phyloP scores from a whole-genome alignment of 164 flowering plant genomes.

The Euptelea pleiosperma region DNA sequence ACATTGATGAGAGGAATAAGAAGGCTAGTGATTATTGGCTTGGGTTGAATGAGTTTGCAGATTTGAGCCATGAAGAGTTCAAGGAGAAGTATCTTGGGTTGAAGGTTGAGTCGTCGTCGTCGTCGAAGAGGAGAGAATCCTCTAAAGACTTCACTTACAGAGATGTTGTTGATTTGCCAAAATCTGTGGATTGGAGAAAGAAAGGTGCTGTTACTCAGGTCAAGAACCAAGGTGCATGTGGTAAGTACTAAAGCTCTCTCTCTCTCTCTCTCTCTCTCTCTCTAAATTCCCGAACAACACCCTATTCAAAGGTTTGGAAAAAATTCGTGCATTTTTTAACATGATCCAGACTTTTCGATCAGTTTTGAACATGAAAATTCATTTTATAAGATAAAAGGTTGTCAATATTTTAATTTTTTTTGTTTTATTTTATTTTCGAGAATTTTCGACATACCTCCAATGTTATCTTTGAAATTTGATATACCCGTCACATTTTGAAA shows the following conservation, averaged over 20 bases:
- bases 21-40: constrained; percentile 54
- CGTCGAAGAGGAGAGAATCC: constrained; percentile 19
- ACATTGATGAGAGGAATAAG: constrained; percentile 61
- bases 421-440: too few species aligned
- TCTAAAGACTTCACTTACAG: constrained; percentile 33
- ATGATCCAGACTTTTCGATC: too few species aligned
- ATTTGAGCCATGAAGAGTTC: constrained; percentile 69
- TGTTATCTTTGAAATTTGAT: too few species aligned
- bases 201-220: constrained; percentile 67
- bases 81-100: constrained; percentile 48
- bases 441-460: too few species aligned
- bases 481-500: too few species aligned
- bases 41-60: constrained; percentile 64
- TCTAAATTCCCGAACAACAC: too few species aligned
- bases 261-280: too few species aligned
- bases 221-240: constrained; percentile 77
- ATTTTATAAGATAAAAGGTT: too few species aligned
- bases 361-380: too few species aligned
- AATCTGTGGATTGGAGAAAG: constrained; percentile 80
- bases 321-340: too few species aligned
- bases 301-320: too few species aligned
- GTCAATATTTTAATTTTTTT: too few species aligned
- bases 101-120: constrained; percentile 31
- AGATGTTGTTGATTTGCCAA: constrained; percentile 44
- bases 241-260: constrained; percentile 26